These are phyloP conservation scores for Barnettozyma wickerhamii DNA, from an alignment of 805 yeast genomes.

Conservation along the genomic window DNA sequence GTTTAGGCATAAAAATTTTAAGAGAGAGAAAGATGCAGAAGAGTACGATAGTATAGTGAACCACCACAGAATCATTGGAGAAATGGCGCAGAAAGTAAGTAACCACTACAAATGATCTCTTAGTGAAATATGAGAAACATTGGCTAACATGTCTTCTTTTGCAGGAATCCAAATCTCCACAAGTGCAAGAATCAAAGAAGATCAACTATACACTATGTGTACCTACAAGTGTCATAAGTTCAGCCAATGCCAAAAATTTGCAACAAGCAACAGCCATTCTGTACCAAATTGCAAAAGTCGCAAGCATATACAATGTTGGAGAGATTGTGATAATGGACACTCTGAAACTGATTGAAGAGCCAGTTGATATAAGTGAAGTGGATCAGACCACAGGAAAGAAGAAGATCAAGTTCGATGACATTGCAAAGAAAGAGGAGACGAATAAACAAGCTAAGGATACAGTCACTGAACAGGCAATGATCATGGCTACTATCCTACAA, in stretches of 20 bases:
- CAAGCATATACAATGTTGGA: constrained; percentile 62
- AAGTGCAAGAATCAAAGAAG: neutral
- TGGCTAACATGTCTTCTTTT: neutral
- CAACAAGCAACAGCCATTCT: constrained; percentile 71
- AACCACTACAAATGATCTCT: neutral
- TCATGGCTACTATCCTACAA: constrained; percentile 68
- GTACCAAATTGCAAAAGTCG: constrained; percentile 76
- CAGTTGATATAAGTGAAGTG: constrained; percentile 19
- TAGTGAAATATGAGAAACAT: neutral
- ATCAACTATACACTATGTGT: constrained; percentile 58
- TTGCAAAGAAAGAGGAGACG: constrained; percentile 14
- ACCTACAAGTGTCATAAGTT: constrained; percentile 61
- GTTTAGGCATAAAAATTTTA: neutral
- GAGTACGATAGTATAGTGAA: neutral
- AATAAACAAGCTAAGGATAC: constrained; percentile 12
- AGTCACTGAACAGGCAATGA: constrained; percentile 37
- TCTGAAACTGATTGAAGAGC: constrained; percentile 24
- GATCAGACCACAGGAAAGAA: constrained; percentile 20
- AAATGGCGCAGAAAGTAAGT: constrained; percentile 8
- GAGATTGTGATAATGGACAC: constrained; percentile 72
- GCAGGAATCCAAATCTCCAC: neutral
- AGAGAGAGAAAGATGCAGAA: too few species aligned
- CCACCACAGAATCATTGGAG: neutral
- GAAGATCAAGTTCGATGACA: constrained; percentile 32
- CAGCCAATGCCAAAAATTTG: constrained; percentile 53